Evolutionary conservation across 2,329 filamentous ascomycete genomes (phyloP).

Genomic region (Sporothrix globosa): DNA sequence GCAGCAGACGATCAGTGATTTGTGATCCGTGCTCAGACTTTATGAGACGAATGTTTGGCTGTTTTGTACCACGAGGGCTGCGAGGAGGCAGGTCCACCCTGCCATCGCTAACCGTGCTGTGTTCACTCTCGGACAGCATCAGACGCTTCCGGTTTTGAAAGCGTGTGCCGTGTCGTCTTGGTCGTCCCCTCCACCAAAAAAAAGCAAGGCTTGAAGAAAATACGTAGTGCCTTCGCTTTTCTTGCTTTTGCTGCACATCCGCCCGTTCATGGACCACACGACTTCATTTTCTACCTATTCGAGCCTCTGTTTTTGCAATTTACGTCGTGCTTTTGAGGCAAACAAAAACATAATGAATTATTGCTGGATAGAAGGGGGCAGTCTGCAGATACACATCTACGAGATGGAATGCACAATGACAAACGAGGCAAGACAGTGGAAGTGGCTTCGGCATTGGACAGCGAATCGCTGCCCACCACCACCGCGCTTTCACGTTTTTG

Average conservation of each 20-base stretch:
- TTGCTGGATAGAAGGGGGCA: not conserved
- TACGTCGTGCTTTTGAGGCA: too few species aligned
- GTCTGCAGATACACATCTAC: not conserved
- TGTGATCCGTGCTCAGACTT: slow-evolving; percentile 12
- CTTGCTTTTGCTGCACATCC: not conserved
- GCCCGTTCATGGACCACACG: not conserved
- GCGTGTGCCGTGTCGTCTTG: slow-evolving; percentile 3
- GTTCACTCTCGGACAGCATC: slow-evolving; percentile 2
- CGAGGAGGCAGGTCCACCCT: not conserved
- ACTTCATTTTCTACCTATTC: not conserved
- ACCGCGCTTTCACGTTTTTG: slow-evolving; percentile 5
- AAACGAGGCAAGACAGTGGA: not conserved
- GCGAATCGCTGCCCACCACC: slow-evolving; percentile 25
- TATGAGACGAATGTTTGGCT: slow-evolving; percentile 5
- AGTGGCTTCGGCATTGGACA: slow-evolving; percentile 11
- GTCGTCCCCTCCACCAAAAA: not conserved
- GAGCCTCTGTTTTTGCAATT: not conserved
- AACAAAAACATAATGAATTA: too few species aligned
- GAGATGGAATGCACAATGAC: not conserved
- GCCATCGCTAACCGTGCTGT: not conserved
- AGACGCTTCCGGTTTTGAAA: slow-evolving; percentile 26
- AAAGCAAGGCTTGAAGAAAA: not conserved
- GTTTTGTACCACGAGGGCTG: too few species aligned
- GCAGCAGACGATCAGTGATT: slow-evolving; percentile 1
- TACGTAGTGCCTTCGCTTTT: not conserved